Conservation (phyloP, 306 rosid genomes). For the Carpinus viminea region DNA sequence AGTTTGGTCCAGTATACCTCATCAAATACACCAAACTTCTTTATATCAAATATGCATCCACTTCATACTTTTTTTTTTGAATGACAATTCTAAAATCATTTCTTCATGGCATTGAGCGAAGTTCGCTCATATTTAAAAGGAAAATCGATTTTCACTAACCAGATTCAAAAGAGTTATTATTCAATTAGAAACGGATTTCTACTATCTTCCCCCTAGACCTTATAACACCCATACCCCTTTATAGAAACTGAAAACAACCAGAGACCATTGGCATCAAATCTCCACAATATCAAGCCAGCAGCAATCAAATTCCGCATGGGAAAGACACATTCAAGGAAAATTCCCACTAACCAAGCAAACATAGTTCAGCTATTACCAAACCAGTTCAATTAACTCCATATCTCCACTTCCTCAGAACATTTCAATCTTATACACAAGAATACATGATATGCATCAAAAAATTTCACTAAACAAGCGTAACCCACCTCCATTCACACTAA, state of each 20-base stretch:
- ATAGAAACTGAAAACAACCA: not conserved
- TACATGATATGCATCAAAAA: not conserved
- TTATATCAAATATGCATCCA: not conserved
- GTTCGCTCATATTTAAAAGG: slow-evolving; percentile 13
- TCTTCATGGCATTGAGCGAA: not conserved
- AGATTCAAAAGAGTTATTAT: not conserved
- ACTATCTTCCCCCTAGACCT: not conserved
- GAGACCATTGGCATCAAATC: not conserved
- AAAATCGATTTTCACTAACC: not conserved
- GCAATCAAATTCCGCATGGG: not conserved
- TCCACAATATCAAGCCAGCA: not conserved
- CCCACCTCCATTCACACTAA: not conserved
- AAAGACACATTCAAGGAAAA: not conserved
- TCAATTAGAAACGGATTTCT: not conserved
- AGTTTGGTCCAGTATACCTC: slow-evolving; percentile 9
- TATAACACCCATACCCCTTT: not conserved
- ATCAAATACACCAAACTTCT: not conserved
- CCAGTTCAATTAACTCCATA: not conserved
- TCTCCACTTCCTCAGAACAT: too few relatives aligned
- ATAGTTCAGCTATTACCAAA: not conserved
- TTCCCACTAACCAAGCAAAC: not conserved
- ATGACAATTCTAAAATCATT: not conserved
- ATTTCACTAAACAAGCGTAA: not conserved
- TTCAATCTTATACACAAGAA: not conserved
- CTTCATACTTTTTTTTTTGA: not conserved